Percentiles rank a stretch among this genome's conserved stretches.
These are phyloP conservation scores for Coemansia sp. DNA, from an alignment of 192 early-diverging fungal genomes.

Conservation along the genomic window DNA sequence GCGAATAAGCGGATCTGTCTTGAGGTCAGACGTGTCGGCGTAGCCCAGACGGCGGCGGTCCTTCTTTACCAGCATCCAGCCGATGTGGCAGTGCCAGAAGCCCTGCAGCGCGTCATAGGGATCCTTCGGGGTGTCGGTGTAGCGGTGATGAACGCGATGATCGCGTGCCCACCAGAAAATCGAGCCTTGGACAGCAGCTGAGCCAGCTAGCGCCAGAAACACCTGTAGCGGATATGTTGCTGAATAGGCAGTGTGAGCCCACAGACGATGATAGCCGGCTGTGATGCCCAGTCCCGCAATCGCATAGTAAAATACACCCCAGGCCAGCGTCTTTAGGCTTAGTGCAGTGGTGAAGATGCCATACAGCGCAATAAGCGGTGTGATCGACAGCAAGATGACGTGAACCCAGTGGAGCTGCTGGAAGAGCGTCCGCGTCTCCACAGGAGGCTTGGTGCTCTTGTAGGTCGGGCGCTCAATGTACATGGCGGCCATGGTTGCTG, in stretches of 20 bases:
- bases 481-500: conserved; percentile 28
- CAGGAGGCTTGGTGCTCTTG: conserved; percentile 37
- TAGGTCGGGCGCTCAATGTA: conserved; percentile 50
- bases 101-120: conserved; percentile 80
- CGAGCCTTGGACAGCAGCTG: conserved; percentile 77
- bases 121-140: conserved; percentile 80
- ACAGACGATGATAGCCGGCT: conserved; percentile 81
- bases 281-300: conserved; percentile 43
- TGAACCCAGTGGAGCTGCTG: conserved; percentile 71
- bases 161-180: conserved; percentile 84
- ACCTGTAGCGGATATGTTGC: conserved; percentile 62
- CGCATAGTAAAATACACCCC: conserved; percentile 35
- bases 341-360: conserved; percentile 71
- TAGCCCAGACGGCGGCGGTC: conserved; percentile 70
- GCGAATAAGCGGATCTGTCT: conserved; percentile 66
- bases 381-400: conserved; percentile 57
- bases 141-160: conserved; percentile 86
- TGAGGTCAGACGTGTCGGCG: conserved; percentile 78
- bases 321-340: conserved; percentile 64
- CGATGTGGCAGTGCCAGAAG: conserved; percentile 77
- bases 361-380: conserved; percentile 80
- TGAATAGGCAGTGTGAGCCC: conserved; percentile 75
- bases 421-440: conserved; percentile 43
- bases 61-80: conserved; percentile 84
- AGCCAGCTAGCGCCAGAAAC: conserved; percentile 62